Evolutionary conservation across 78 protist genomes (phyloP).

Genomic region (Dictyostelium intermedium): DNA sequence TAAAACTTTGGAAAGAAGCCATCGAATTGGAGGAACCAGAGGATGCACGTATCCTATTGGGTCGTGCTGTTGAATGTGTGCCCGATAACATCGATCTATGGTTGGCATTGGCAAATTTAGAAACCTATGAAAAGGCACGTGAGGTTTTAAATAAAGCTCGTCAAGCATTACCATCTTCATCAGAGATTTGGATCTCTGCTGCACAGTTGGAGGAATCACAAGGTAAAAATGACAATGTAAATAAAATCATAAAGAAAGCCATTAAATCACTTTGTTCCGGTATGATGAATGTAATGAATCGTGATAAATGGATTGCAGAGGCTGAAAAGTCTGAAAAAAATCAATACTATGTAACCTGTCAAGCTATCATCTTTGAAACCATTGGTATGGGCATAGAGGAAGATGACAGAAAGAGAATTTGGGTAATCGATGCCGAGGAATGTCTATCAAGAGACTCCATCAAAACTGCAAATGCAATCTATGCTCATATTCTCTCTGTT

Average conservation of each 20-base stretch:
- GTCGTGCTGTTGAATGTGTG: constrained; percentile 94
- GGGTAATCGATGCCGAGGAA: constrained; percentile 95
- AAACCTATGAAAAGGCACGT: constrained; percentile 90
- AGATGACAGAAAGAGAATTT: constrained; percentile 90
- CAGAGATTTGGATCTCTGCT: constrained; percentile 96
- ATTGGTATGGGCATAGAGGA: constrained; percentile 92
- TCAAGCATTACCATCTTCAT: constrained; percentile 81
- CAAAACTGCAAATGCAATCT: constrained; percentile 88
- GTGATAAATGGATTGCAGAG: constrained; percentile 91
- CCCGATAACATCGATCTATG: constrained; percentile 93
- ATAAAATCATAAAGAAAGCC: constrained; percentile 70
- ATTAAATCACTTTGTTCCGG: constrained; percentile 63
- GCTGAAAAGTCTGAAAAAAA: constrained; percentile 88
- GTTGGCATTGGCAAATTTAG: constrained; percentile 97
- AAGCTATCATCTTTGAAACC: constrained; percentile 78
- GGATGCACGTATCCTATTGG: constrained; percentile 92
- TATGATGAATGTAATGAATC: constrained; percentile 33
- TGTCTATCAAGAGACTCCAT: constrained; percentile 34
- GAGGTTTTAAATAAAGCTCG: constrained; percentile 94
- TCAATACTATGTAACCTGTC: constrained; percentile 60
- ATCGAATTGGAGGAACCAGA: constrained; percentile 92
- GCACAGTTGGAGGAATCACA: constrained; percentile 96
- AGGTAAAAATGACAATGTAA: constrained; percentile 64
- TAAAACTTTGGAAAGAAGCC: constrained; percentile 96
- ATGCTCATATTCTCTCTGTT: constrained; percentile 83